Evolutionary conservation across 2,329 filamentous ascomycete species (phyloP).

Genomic region (Chaetomium olivaceum): DNA sequence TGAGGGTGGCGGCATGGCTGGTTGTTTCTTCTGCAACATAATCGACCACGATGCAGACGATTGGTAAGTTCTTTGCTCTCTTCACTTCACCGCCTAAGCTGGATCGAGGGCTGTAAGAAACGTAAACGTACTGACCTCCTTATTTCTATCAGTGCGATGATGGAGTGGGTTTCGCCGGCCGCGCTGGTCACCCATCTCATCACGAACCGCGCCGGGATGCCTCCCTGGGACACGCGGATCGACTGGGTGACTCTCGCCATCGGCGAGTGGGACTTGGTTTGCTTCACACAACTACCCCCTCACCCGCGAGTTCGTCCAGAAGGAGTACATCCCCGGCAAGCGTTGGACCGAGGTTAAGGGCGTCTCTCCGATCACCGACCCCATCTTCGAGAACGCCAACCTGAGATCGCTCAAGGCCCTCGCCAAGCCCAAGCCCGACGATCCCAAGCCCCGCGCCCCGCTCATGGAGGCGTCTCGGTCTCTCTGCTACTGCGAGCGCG

Average conservation of each 20-base stretch:
- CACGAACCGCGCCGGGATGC: conserved; percentile 16
- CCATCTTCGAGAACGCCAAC: conserved; percentile 7
- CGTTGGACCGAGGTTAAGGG: background rate
- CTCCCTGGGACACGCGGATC: conserved; percentile 19
- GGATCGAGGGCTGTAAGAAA: background rate
- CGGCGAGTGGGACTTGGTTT: conserved; percentile 16
- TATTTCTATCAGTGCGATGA: conserved; percentile 14
- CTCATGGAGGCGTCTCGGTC: conserved; percentile 5
- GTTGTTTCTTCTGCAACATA: conserved; percentile 24
- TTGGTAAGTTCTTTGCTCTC: conserved; percentile 7
- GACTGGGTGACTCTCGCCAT: conserved; percentile 23
- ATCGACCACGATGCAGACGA: conserved; percentile 21
- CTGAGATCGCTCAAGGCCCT: conserved; percentile 1
- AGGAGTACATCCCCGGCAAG: conserved; percentile 9
- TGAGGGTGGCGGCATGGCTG: conserved; percentile 7
- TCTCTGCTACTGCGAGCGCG: conserved; percentile 14
- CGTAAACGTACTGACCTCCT: background rate
- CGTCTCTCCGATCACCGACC: conserved; percentile 9
- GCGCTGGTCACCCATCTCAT: conserved; percentile 17
- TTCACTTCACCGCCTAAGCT: background rate
- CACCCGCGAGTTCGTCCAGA: conserved; percentile 12
- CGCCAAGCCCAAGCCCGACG: background rate
- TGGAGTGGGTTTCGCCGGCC: conserved; percentile 5
- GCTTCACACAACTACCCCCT: conserved; percentile 17
- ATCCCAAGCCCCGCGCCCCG: background rate